phyloP scores from a whole-genome alignment of 176 grass and related monocot species.

The Oryza punctata region DNA sequence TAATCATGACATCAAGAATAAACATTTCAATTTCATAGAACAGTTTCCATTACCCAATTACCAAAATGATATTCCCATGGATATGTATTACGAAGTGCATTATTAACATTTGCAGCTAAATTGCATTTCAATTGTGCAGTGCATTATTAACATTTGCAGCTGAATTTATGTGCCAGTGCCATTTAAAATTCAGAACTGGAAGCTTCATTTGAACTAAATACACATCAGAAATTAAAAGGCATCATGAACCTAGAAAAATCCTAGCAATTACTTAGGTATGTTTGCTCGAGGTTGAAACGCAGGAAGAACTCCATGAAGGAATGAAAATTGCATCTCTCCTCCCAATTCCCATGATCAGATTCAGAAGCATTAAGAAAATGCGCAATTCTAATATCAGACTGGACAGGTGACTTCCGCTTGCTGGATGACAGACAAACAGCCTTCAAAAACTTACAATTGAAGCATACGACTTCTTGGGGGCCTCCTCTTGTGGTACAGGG shows the following conservation, averaged over 20 bases:
- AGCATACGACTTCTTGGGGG: constrained; percentile 91
- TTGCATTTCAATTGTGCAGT: neutral
- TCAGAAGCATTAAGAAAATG: neutral
- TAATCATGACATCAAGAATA: neutral
- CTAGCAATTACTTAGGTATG: neutral
- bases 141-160: neutral
- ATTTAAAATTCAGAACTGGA: constrained; percentile 16
- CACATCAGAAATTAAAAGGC: neutral
- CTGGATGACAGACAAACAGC: neutral
- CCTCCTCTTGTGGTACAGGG: constrained; percentile 43
- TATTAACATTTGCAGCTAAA: too few relatives aligned
- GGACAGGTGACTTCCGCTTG: neutral
- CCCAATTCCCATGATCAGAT: neutral
- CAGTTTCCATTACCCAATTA: neutral
- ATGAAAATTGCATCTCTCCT: neutral
- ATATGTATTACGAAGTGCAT: too few relatives aligned
- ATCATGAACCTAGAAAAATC: neutral
- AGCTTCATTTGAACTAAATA: constrained; percentile 20
- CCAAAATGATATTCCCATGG: neutral
- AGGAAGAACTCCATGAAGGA: neutral
- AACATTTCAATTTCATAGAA: neutral
- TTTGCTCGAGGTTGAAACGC: neutral
- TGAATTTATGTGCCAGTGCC: neutral
- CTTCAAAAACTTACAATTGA: constrained; percentile 74
- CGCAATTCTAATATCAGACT: neutral